A percentile compares a stretch with the other conserved stretches of the same genome.
phyloP scores from a whole-genome alignment of 345 rosid genomes.

The Linum usitatissimum region DNA sequence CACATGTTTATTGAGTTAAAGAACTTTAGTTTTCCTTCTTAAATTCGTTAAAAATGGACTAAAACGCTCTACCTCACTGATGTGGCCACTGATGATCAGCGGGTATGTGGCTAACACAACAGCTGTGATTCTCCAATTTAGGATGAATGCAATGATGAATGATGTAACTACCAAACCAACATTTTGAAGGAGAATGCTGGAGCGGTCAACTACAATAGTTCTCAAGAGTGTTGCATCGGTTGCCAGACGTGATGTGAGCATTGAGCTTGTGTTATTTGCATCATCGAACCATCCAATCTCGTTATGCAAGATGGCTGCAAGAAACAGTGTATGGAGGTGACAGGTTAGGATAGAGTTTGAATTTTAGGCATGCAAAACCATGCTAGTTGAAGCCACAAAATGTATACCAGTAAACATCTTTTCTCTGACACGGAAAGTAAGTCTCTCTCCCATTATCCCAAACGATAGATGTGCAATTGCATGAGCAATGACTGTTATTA shows the following conservation, averaged over 20 bases:
- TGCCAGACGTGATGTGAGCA: constrained; percentile 78
- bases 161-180: constrained; percentile 61
- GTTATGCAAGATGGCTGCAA: constrained; percentile 70
- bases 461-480: constrained; percentile 60
- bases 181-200: constrained; percentile 73
- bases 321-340: not conserved
- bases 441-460: constrained; percentile 87
- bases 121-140: constrained; percentile 91
- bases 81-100: constrained; percentile 80
- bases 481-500: constrained; percentile 48
- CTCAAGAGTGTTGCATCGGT: constrained; percentile 68
- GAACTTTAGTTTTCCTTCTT: not conserved
- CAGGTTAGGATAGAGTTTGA: not conserved
- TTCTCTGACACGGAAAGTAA: constrained; percentile 84
- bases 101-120: constrained; percentile 83
- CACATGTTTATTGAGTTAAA: not conserved
- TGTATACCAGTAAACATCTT: constrained; percentile 61
- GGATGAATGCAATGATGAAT: constrained; percentile 68
- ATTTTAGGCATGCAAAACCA: not conserved
- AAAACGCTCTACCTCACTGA: constrained; percentile 64
- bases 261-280: constrained; percentile 60
- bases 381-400: not conserved
- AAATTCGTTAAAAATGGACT: constrained; percentile 1
- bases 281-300: constrained; percentile 98
- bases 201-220: constrained; percentile 69